phyloP scores from a whole-genome alignment of 768 basidiomycete genomes.

The Lyophyllum atratum region DNA sequence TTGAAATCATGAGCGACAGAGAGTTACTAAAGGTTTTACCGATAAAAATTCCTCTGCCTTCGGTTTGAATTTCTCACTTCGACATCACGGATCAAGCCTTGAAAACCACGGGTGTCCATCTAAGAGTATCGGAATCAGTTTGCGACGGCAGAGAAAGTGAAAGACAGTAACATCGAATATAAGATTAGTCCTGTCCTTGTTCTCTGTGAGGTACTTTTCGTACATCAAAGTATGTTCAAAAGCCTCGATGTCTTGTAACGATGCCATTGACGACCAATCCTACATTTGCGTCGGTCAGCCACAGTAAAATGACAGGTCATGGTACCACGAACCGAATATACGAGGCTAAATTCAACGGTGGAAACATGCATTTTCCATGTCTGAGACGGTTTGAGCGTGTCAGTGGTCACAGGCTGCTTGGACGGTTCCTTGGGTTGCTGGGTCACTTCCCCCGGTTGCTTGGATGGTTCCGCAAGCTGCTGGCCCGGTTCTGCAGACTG shows the following conservation, averaged over 20 bases:
- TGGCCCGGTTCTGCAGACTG: too few species aligned
- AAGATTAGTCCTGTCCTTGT: background rate
- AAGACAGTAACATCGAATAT: background rate
- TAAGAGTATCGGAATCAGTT: background rate
- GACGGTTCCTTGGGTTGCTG: too few species aligned
- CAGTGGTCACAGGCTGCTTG: too few species aligned
- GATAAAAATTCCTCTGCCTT: slow-evolving; percentile 14
- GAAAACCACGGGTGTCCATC: background rate
- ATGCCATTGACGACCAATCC: slow-evolving; percentile 8
- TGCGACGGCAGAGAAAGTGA: background rate
- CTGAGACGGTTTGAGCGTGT: too few species aligned
- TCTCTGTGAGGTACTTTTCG: background rate
- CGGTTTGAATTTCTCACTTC: slow-evolving; percentile 6
- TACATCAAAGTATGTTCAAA: background rate
- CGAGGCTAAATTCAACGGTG: slow-evolving; percentile 15
- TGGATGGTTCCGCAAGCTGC: too few species aligned
- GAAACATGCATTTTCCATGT: slow-evolving; percentile 17
- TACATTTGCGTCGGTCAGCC: too few species aligned
- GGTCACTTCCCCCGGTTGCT: too few species aligned
- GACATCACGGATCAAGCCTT: background rate
- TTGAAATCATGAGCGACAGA: background rate
- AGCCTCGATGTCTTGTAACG: slow-evolving; percentile 4
- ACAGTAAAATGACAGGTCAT: too few species aligned
- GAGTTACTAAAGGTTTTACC: slow-evolving; percentile 9
- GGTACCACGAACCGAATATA: slow-evolving; percentile 22